These are phyloP conservation scores for Buxus sempervirens DNA, from an alignment of 164 flowering plant genomes.

Conservation along the genomic window DNA sequence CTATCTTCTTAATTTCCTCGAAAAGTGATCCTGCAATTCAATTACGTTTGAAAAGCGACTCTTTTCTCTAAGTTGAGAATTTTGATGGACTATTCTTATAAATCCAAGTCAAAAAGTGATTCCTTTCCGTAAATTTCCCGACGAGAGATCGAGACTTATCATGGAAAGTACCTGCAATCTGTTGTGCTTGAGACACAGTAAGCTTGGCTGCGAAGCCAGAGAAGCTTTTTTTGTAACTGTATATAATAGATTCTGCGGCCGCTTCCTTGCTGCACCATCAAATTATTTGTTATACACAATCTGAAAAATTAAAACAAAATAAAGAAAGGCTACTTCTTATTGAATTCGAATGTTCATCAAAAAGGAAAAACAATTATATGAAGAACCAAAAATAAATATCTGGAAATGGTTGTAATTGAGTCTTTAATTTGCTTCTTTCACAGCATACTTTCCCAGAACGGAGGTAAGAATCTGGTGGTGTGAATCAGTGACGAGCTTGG, in stretches of 20 bases:
- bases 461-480: slow-evolving; percentile 16
- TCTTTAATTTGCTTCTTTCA: not conserved
- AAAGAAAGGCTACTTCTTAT: too few relatives aligned
- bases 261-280: slow-evolving; percentile 21
- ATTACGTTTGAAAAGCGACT: too few relatives aligned
- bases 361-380: not conserved
- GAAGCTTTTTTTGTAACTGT: slow-evolving; percentile 28
- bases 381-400: too few relatives aligned
- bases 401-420: too few relatives aligned
- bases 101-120: too few relatives aligned
- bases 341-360: not conserved
- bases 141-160: not conserved
- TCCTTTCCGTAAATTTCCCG: too few relatives aligned
- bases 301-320: too few relatives aligned
- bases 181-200: slow-evolving; percentile 24
- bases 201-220: slow-evolving; percentile 33
- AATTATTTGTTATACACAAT: not conserved
- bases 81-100: too few relatives aligned
- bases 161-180: slow-evolving; percentile 17
- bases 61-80: too few relatives aligned
- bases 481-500: not conserved
- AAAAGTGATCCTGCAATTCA: too few relatives aligned
- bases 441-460: slow-evolving; percentile 18
- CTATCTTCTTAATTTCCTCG: too few relatives aligned
- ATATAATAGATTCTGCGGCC: slow-evolving; percentile 16